Conservation (phyloP, 495 filamentous ascomycete genomes). For the Penicillium soppii region DNA sequence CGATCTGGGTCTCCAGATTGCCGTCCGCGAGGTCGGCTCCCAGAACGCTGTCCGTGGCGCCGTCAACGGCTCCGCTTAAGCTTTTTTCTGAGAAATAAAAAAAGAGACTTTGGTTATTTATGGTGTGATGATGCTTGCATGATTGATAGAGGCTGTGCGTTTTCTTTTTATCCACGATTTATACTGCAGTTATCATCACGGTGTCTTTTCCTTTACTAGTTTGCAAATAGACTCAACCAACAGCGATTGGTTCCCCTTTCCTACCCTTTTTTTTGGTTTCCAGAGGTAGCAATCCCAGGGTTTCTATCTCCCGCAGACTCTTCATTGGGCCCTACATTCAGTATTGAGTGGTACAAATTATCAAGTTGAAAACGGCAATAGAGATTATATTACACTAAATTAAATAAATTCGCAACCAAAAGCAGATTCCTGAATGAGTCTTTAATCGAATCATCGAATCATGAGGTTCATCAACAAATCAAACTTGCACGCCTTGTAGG, state of each 20-base stretch:
- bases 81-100: conserved; percentile 7
- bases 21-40: conserved; percentile 79
- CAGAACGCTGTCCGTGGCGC: conserved; percentile 80
- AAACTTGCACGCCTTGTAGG: not conserved
- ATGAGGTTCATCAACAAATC: conserved; percentile 17
- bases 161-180: conserved; percentile 17
- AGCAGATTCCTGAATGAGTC: conserved; percentile 6
- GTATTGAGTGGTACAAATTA: too few species aligned
- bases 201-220: conserved; percentile 20
- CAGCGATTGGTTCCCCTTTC: conserved; percentile 16
- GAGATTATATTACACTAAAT: conserved; percentile 32
- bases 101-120: conserved; percentile 26
- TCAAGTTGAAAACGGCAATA: not conserved
- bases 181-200: conserved; percentile 18
- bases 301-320: too few species aligned
- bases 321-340: too few species aligned
- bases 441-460: conserved; percentile 9
- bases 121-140: conserved; percentile 36
- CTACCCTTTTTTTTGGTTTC: too few species aligned
- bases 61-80: conserved; percentile 49
- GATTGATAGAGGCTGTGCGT: conserved; percentile 33
- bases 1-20: conserved; percentile 75
- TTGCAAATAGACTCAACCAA: conserved; percentile 20
- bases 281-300: too few species aligned
- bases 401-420: conserved; percentile 11